These are phyloP conservation scores for Calonectria leucothoes DNA, from an alignment of 2,329 filamentous ascomycete species.

Conservation along the genomic window DNA sequence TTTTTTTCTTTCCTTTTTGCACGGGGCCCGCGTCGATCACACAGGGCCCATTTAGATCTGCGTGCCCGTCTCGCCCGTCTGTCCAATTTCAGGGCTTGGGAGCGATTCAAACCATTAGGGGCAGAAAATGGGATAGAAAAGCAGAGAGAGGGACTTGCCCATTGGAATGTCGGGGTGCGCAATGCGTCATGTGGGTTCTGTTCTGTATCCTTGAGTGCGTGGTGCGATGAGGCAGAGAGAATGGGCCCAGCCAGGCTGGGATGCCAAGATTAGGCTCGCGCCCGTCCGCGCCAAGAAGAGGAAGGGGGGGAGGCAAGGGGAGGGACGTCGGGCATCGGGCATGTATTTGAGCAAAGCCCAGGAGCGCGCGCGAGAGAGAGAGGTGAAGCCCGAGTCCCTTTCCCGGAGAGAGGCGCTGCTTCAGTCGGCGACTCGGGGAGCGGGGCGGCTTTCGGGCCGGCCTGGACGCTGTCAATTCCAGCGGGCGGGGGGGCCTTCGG, in stretches of 20 bases:
- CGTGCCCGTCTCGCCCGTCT: not conserved
- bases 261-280: not conserved
- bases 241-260: not conserved
- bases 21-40: not conserved
- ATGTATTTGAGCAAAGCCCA: not conserved
- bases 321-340: not conserved
- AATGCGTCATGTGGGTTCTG: not conserved
- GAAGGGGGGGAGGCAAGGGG: not conserved
- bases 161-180: not conserved
- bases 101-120: not conserved
- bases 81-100: not conserved
- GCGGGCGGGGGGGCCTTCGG: slow-evolving; percentile 9
- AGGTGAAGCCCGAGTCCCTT: slow-evolving; percentile 15
- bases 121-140: not conserved
- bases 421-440: slow-evolving; percentile 20
- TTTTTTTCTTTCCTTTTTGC: not conserved
- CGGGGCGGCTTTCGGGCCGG: slow-evolving; percentile 36
- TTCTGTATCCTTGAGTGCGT: not conserved
- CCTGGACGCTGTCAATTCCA: slow-evolving; percentile 16
- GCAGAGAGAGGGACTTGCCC: not conserved
- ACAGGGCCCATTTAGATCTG: not conserved
- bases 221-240: not conserved
- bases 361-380: not conserved
- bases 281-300: too few relatives aligned
- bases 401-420: slow-evolving; percentile 18